Conservation (phyloP, 106 monocot species). For the Ottelia alismoides region DNA sequence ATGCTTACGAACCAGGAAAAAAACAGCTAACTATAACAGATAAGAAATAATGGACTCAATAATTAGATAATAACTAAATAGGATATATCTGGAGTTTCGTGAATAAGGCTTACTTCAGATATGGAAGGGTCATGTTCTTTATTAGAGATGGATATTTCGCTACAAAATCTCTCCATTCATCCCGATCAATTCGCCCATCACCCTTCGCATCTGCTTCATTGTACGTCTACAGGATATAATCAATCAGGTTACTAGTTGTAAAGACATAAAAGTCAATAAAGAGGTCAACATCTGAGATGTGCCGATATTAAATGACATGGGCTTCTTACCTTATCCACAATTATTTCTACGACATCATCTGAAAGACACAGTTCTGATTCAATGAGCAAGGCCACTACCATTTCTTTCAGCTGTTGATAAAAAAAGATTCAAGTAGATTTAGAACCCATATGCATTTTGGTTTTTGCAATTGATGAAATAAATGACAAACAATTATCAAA, state of each 20-base stretch:
- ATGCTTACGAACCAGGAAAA: no score
- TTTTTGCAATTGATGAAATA: neutral
- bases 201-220: constrained; percentile 21
- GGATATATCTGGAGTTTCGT: neutral
- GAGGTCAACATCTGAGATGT: no score
- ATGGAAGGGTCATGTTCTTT: constrained; percentile 34
- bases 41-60: no score
- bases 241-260: no score
- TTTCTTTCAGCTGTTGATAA: constrained; percentile 62
- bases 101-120: constrained; percentile 17
- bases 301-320: neutral
- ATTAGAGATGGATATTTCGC: constrained; percentile 12
- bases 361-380: constrained; percentile 77
- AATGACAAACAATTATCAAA: neutral
- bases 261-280: no score
- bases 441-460: neutral
- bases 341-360: constrained; percentile 53
- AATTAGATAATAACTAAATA: no score
- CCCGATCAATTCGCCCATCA: constrained; percentile 20
- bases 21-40: no score
- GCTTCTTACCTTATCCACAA: constrained; percentile 35
- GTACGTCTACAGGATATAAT: constrained; percentile 12
- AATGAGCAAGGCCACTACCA: constrained; percentile 76
- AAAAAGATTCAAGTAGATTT: neutral
- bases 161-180: constrained; percentile 30